These are phyloP conservation scores for Berkeleyomyces basicola DNA, from an alignment of 2,329 filamentous ascomycete genomes.

Conservation along the genomic window DNA sequence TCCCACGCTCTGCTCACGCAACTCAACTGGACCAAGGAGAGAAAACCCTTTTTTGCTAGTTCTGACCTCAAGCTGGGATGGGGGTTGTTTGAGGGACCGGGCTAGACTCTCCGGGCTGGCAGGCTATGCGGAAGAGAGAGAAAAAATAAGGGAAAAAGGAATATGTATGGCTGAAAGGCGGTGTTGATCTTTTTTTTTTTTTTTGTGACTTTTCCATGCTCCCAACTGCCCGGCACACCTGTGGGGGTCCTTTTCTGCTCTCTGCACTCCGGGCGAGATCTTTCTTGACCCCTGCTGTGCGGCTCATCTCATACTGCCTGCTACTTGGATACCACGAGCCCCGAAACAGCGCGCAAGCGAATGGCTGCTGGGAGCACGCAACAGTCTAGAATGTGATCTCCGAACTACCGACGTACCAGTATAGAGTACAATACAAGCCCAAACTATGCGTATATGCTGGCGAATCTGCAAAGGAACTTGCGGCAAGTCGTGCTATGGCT, in stretches of 20 bases:
- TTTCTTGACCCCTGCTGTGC: too few relatives aligned
- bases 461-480: too few relatives aligned
- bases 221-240: background rate
- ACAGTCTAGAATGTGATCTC: too few relatives aligned
- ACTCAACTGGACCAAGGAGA: background rate
- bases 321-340: too few relatives aligned
- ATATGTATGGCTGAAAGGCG: background rate
- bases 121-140: background rate
- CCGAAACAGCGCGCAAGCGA: too few relatives aligned
- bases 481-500: too few relatives aligned
- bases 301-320: too few relatives aligned
- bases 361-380: too few relatives aligned
- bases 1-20: background rate
- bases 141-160: background rate
- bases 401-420: too few relatives aligned
- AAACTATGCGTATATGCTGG: too few relatives aligned
- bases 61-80: background rate
- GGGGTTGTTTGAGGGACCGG: background rate
- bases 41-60: background rate
- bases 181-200: background rate
- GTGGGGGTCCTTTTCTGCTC: background rate
- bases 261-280: background rate
- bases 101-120: background rate
- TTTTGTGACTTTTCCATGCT: too few relatives aligned
- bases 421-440: too few relatives aligned